phyloP scores from a whole-genome alignment of 257 asterid species.

The Dorcoceras hygrometricum region DNA sequence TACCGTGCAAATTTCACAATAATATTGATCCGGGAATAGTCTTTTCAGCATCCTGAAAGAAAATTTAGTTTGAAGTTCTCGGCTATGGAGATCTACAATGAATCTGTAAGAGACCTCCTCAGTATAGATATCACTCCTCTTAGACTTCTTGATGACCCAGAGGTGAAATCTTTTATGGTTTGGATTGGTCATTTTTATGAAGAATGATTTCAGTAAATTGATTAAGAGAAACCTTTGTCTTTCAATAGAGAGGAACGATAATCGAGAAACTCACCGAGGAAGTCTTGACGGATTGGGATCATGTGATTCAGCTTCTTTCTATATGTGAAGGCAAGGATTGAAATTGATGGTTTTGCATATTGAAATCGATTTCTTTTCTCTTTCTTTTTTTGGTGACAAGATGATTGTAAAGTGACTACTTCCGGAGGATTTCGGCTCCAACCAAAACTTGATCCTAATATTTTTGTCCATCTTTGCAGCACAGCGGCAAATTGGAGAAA shows the following conservation, averaged over 20 bases:
- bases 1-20: conserved; percentile 1
- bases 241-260: conserved; percentile 72
- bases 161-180: conserved; percentile 44
- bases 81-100: conserved; percentile 94
- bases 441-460: background rate
- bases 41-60: conserved; percentile 86
- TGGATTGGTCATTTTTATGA: background rate
- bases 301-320: conserved; percentile 69
- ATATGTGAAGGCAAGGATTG: conserved; percentile 67
- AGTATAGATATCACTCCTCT: conserved; percentile 64
- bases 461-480: conserved; percentile 43
- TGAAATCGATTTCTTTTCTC: too few relatives aligned
- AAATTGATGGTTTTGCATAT: background rate
- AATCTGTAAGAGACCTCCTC: conserved; percentile 90
- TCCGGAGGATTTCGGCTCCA: too few relatives aligned
- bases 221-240: conserved; percentile 1
- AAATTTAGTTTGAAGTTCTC: conserved; percentile 73
- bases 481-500: conserved; percentile 94
- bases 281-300: conserved; percentile 71
- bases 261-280: conserved; percentile 94
- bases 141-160: conserved; percentile 91
- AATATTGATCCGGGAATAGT: conserved; percentile 9
- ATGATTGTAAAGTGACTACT: too few relatives aligned
- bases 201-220: conserved; percentile 12
- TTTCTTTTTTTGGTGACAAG: too few relatives aligned